Conservation (phyloP, 2,329 filamentous ascomycete genomes). For the Diplodia scrobiculata region DNA sequence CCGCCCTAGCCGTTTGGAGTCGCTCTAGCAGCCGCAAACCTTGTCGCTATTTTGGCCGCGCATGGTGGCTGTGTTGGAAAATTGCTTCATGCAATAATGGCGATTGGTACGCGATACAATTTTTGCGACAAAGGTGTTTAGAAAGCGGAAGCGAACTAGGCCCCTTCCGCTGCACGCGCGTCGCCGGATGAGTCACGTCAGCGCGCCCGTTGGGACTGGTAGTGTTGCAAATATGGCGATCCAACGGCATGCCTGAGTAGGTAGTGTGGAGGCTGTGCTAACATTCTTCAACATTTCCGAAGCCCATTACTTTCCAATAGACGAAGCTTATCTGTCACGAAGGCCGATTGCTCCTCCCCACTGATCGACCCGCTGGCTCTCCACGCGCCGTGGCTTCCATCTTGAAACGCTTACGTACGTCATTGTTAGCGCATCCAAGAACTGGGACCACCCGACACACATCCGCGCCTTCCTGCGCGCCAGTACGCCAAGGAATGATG, state of each 20-base stretch:
- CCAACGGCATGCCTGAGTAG: background rate
- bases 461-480: background rate
- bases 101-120: background rate
- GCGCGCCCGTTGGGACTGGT: background rate
- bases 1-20: slow-evolving; percentile 1
- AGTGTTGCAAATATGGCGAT: background rate
- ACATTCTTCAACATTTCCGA: background rate
- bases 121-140: background rate
- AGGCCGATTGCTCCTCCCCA: background rate
- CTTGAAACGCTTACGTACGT: slow-evolving; percentile 17
- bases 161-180: background rate
- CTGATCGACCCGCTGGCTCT: background rate
- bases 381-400: slow-evolving; percentile 14
- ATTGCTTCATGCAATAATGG: slow-evolving; percentile 11
- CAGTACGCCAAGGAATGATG: background rate
- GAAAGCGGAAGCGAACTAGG: background rate
- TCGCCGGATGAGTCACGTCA: too few relatives aligned
- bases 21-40: background rate
- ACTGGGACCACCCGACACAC: background rate
- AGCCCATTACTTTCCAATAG: background rate
- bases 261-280: background rate
- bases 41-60: slow-evolving; percentile 15
- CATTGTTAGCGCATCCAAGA: background rate
- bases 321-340: slow-evolving; percentile 9
- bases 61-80: slow-evolving; percentile 14